Evolutionary conservation across 148 eudicot genomes (phyloP), one percentile per base, ranked within the genome.

Genomic region (Vaccinium myrtillus): DNA sequence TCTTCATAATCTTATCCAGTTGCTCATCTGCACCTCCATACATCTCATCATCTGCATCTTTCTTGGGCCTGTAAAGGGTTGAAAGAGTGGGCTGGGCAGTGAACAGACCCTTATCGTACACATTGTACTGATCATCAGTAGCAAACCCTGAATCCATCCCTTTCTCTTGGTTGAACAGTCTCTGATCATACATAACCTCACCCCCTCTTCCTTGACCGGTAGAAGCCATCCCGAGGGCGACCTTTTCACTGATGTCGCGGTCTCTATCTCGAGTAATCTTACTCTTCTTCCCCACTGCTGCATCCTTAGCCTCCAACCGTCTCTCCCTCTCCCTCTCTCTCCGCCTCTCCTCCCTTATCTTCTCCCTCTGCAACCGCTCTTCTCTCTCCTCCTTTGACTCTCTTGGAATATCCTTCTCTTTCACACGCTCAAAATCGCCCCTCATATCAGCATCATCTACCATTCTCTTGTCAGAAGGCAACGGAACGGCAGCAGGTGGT

Each of bases 81-180:
- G 91, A 91, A 16, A 95, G 82, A 61, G 98, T 92, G n/a, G 94
- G 88, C 50, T 94, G 98, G 21, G 95, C 92, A 32, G 87, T 92
- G 85, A 95, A 95, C 78, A 95, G 84, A 27, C 95, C 97, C 86
- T 93, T 95, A 83, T 92, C 94, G 39, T 95, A 95, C 2, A 94
- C 90, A 81, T 93, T 94, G 90, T 95, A 95, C 25, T 91, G 90
- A 84, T 95, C 98, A 83, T 95, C 97, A 2, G 89, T 88, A 21
- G 91, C 95, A 88, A 93, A 95, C 39, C 98, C 97, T n/a, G 94
- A 95, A 78, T 90, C 94, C 94, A 94, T 94, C 18, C 98, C 98
- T 84, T 92, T 93, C 83, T 95, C 98, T 74, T 95, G 98, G 88
- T 95, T 95, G 78, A 93, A 95, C 86, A 95, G 49, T 73, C 95